phyloP scores from a whole-genome alignment of 2,329 filamentous ascomycete species.

The Cordyceps cicadae region DNA sequence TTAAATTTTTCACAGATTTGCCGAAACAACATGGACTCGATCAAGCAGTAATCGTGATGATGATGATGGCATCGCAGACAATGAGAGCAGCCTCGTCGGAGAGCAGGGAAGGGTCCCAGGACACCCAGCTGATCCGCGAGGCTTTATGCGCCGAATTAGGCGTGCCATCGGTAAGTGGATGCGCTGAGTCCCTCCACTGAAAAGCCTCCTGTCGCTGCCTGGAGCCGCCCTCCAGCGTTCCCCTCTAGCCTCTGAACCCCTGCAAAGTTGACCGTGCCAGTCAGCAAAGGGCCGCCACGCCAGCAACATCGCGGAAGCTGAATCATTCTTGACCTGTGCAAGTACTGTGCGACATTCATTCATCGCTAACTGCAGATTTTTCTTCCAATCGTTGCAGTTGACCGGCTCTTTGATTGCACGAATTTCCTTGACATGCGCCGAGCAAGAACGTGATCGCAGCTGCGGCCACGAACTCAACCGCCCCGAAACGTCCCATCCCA shows the following conservation, averaged over 20 bases:
- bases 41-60: background rate
- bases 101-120: slow-evolving; percentile 27
- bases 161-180: slow-evolving; percentile 30
- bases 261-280: background rate
- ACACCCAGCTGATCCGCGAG: slow-evolving; percentile 35
- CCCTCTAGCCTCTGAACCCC: background rate
- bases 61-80: slow-evolving; percentile 1
- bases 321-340: background rate
- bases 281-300: background rate
- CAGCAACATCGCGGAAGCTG: too few species aligned
- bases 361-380: background rate
- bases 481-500: background rate
- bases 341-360: background rate
- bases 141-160: slow-evolving; percentile 31
- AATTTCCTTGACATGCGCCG: background rate
- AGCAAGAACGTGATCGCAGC: background rate
- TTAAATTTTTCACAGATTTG: background rate
- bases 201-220: background rate
- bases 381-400: background rate
- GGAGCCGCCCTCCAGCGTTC: too few species aligned
- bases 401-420: background rate
- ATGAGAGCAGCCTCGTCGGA: background rate
- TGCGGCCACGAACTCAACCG: background rate
- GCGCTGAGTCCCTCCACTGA: background rate
- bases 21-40: background rate